Base-by-base conservation (phyloP, 176 grass and related monocot genomes). In the Sorghum bicolor region DNA sequence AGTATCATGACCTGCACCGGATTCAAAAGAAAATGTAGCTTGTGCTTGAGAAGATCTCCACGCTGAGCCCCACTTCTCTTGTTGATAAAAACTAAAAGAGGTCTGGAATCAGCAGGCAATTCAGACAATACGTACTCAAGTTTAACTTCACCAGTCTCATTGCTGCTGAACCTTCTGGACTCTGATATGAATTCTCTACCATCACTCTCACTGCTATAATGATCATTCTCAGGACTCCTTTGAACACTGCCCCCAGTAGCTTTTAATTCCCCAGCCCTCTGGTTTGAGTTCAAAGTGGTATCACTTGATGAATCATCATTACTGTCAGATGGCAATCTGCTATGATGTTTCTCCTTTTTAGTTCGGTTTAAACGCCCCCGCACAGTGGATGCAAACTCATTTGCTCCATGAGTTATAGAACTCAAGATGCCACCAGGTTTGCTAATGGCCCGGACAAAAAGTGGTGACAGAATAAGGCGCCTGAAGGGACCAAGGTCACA, bases 81-180 rank as follows among this genome's bases (percentile, higher is more conserved):
- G 83, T 96, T 96, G 61, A 95, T 90, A 72, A 95, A 95, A 78
- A 95, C 90, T 71, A 96, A 37, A 65, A 96, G 83, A 67, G 93
- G 93, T 68, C 93, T 92, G 77, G 86, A 66, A 88, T 96, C 93
- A 88, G 83, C 31, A 82, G 88, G 86, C n/a, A 91, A 65, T 58
- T 93, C 83, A 78, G 76, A 80, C 37, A 91, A 76, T 33, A 75
- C 67, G 19, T 93, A 93, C 45, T 79, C 91, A 50, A 90, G 72
- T 78, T 92, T 79, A 83, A 47, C 61, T 81, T 82, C 87, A 57
- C 39, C 80, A 77, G 32, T 4, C 2, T 77, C 75, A 83, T 84
- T 70, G 72, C 32, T 80, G 17, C 43, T 32, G 5, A 38, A 3
- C 25, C 63, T 85, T 79, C 24, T 73, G 19, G 32, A 53, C 38